phyloP scores from a whole-genome alignment of 768 basidiomycete species.

The Punctularia strigosozonata region DNA sequence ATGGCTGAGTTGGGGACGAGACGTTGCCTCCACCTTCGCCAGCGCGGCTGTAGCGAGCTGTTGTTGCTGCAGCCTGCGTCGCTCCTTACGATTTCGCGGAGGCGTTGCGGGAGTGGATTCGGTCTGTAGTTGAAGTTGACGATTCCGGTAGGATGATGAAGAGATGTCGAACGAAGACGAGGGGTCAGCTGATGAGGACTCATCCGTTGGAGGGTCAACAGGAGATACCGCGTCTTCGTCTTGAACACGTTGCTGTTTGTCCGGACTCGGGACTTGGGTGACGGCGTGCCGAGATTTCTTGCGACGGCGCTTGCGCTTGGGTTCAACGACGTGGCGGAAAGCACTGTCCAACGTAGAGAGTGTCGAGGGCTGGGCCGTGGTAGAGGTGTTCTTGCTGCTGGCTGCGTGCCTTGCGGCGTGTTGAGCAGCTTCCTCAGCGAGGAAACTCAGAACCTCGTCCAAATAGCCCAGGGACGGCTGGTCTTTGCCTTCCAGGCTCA shows the following conservation, averaged over 20 bases:
- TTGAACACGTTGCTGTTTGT: too few species aligned
- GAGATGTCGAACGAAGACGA: conserved; percentile 13
- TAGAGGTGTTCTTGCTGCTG: conserved; percentile 11
- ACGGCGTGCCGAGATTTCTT: conserved; percentile 16
- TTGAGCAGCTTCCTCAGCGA: conserved; percentile 57
- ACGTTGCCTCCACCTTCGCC: too few species aligned
- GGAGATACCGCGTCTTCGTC: neutral
- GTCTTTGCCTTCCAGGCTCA: conserved; percentile 19
- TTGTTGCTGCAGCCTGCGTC: neutral
- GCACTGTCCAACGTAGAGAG: conserved; percentile 22
- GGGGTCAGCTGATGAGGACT: conserved; percentile 14
- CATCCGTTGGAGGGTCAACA: conserved; percentile 4
- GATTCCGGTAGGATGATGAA: conserved; percentile 6
- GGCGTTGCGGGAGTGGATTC: conserved; percentile 18
- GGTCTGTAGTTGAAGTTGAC: too few species aligned
- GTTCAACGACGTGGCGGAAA: conserved; percentile 29
- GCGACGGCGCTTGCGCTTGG: conserved; percentile 23
- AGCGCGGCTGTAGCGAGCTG: neutral
- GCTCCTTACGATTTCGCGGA: neutral
- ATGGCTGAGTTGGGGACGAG: conserved; percentile 22
- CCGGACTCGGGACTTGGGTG: too few species aligned
- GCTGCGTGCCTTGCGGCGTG: conserved; percentile 21
- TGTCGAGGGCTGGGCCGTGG: too few species aligned
- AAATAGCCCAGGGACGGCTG: conserved; percentile 64
- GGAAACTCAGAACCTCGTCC: conserved; percentile 63